Percentiles rank a stretch among this genome's conserved stretches.
These are phyloP conservation scores for Alternaria solani DNA, from an alignment of 2,329 filamentous ascomycete species.

Conservation along the genomic window DNA sequence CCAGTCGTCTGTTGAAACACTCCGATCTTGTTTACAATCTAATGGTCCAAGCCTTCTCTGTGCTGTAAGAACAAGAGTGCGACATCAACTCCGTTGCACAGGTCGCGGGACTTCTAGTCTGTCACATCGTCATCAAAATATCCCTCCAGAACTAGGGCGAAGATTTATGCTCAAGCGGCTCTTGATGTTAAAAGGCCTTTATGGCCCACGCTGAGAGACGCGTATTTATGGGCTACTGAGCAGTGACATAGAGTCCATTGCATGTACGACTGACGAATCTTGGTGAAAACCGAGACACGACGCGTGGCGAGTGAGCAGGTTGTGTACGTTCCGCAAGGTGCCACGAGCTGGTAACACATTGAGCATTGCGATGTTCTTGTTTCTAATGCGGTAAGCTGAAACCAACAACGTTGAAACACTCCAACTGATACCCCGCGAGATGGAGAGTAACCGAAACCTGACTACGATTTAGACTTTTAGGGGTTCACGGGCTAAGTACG, in stretches of 20 bases:
- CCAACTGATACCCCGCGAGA: neutral
- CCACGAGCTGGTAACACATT: neutral
- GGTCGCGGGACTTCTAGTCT: too few species aligned
- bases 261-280: neutral
- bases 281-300: neutral
- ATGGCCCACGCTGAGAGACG: constrained; percentile 27
- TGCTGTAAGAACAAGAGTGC: neutral
- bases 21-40: neutral
- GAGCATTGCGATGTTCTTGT: neutral
- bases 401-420: neutral
- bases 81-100: neutral
- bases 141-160: neutral
- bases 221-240: neutral
- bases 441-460: neutral
- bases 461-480: neutral
- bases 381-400: neutral
- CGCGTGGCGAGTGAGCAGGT: neutral
- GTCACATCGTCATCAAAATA: neutral
- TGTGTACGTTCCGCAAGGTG: neutral
- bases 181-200: constrained; percentile 25
- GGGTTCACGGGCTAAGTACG: neutral
- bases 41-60: neutral
- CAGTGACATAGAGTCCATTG: neutral
- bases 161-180: constrained; percentile 22
- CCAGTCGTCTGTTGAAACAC: neutral